phyloP scores from a whole-genome alignment of 148 eudicot genomes.

The Rheum nobile region DNA sequence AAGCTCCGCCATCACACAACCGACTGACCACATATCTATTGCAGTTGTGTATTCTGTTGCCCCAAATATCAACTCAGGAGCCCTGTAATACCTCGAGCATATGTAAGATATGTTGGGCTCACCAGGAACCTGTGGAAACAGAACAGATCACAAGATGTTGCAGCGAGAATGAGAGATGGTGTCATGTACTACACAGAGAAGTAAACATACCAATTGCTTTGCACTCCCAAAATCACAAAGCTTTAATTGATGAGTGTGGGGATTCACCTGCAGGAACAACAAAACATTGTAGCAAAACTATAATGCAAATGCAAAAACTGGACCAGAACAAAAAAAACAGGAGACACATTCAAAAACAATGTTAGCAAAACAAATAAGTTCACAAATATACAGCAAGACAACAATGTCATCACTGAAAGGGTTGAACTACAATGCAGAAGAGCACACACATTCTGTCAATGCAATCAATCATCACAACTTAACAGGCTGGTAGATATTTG shows the following conservation, averaged over 20 bases:
- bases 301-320: no score
- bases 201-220: constrained; percentile 68
- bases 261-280: constrained; percentile 54
- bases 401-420: no score
- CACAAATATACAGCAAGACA: no score
- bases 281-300: neutral
- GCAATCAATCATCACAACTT: no score
- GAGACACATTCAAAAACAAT: no score
- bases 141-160: neutral
- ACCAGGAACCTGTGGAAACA: constrained; percentile 2
- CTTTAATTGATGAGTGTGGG: constrained; percentile 80
- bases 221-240: constrained; percentile 97
- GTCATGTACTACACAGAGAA: neutral
- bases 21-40: constrained; percentile 11
- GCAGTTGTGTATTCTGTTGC: constrained; percentile 15
- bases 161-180: neutral
- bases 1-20: constrained; percentile 13
- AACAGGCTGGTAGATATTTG: neutral
- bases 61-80: constrained; percentile 11
- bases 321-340: no score
- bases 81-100: constrained; percentile 13
- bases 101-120: constrained; percentile 13
- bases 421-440: no score
- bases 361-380: no score
- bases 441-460: no score